phyloP scores from a whole-genome alignment of 345 rosid genomes.

The Rhizophora apiculata region DNA sequence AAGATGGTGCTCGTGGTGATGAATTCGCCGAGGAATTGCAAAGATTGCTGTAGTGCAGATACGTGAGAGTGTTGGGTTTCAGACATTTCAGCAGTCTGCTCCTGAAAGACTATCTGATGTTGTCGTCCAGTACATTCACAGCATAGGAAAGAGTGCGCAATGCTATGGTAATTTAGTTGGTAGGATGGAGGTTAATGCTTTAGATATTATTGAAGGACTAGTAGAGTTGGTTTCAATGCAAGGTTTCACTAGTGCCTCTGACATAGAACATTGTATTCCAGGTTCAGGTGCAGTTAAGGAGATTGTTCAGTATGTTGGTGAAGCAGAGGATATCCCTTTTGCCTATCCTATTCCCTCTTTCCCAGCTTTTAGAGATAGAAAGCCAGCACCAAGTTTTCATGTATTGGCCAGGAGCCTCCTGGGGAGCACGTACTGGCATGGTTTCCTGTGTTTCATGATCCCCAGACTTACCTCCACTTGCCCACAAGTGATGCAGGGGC shows the following conservation, averaged over 20 bases:
- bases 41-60: constrained; percentile 70
- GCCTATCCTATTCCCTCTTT: constrained; percentile 55
- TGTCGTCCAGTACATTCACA: constrained; percentile 44
- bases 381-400: constrained; percentile 40
- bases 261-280: constrained; percentile 52
- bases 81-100: constrained; percentile 68
- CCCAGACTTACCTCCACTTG: constrained; percentile 31
- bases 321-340: constrained; percentile 54
- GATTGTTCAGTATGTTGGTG: constrained; percentile 50
- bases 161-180: constrained; percentile 58
- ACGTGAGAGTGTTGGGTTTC: constrained; percentile 70
- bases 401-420: constrained; percentile 61
- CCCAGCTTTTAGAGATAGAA: constrained; percentile 51
- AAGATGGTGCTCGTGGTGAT: constrained; percentile 30
- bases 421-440: constrained; percentile 66
- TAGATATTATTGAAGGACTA: constrained; percentile 68
- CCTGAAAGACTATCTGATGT: constrained; percentile 60
- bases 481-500: constrained; percentile 26
- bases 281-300: constrained; percentile 60
- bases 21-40: constrained; percentile 49
- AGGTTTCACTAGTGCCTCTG: constrained; percentile 64
- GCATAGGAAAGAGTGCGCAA: constrained; percentile 55
- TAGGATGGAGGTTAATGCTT: constrained; percentile 52
- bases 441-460: constrained; percentile 70
- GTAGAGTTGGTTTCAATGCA: constrained; percentile 56